phyloP scores from a whole-genome alignment of 176 grass and related monocot genomes.

The Musa acuminata region DNA sequence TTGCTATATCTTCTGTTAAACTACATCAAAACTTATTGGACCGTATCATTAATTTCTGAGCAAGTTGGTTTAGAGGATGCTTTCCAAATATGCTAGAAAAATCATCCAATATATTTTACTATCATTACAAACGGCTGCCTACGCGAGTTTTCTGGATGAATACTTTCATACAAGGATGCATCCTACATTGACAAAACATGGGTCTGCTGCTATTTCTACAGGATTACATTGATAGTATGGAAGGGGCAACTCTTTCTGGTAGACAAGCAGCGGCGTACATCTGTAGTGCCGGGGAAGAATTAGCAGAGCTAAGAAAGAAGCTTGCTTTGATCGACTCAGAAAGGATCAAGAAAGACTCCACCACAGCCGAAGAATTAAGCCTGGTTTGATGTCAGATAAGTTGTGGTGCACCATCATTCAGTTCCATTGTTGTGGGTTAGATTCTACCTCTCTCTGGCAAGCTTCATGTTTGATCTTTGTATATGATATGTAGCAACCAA shows the following conservation, averaged over 20 bases:
- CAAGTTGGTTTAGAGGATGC: not conserved
- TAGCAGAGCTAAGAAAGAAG: constrained; percentile 53
- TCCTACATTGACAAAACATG: not conserved
- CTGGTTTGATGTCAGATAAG: constrained; percentile 19
- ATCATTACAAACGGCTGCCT: not conserved
- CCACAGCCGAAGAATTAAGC: constrained; percentile 41
- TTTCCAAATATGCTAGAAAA: not conserved
- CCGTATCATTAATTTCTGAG: too few species aligned
- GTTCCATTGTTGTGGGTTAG: constrained; percentile 21
- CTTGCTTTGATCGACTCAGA: constrained; percentile 19
- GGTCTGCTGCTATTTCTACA: constrained; percentile 26
- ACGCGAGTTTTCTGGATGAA: not conserved
- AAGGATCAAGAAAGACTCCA: constrained; percentile 27
- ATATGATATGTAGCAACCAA: constrained; percentile 14
- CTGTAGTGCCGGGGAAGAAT: constrained; percentile 55
- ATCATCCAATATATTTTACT: not conserved
- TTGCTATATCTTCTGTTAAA: too few species aligned
- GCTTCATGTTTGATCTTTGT: constrained; percentile 3
- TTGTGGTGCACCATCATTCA: constrained; percentile 12
- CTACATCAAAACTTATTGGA: too few species aligned
- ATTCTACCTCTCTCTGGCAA: not conserved
- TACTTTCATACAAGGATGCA: not conserved
- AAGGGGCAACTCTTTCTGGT: constrained; percentile 93
- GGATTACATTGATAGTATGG: constrained; percentile 99
- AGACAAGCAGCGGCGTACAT: constrained; percentile 74